Percentiles rank a stretch among this genome's conserved stretches.
Conservation (phyloP, 192 early-diverging fungal species). For the Diversispora epigaea region DNA sequence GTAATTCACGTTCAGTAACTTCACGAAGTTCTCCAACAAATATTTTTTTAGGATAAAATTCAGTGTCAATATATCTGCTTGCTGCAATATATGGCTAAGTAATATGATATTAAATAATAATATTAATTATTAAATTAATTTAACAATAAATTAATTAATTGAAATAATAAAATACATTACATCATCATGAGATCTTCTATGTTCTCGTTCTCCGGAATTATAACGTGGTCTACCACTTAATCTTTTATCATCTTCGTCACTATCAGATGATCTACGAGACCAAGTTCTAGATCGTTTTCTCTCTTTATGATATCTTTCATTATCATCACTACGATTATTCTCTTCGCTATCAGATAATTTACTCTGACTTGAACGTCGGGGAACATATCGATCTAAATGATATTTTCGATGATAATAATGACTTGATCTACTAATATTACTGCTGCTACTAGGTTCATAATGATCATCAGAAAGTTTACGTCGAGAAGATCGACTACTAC, state of each 20-base stretch:
- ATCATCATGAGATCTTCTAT: neutral
- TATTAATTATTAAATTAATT: neutral
- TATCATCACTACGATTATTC: neutral
- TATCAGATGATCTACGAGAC: conserved; percentile 21
- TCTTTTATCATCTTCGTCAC: neutral
- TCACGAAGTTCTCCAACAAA: conserved; percentile 43
- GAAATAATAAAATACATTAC: neutral
- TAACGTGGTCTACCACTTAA: neutral
- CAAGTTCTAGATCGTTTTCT: conserved; percentile 9
- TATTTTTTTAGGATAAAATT: conserved; percentile 44
- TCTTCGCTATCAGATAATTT: neutral
- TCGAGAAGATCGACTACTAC: conserved; percentile 19
- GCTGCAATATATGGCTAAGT: conserved; percentile 39
- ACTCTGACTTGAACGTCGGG: conserved; percentile 5
- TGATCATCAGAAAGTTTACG: conserved; percentile 17
- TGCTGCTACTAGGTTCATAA: neutral
- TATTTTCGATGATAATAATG: neutral
- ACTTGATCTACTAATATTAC: conserved; percentile 4
- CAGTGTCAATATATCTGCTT: conserved; percentile 43
- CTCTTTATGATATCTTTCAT: neutral
- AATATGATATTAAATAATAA: too few relatives aligned
- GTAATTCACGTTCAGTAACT: conserved; percentile 34
- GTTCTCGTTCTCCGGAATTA: conserved; percentile 1
- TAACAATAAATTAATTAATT: neutral
- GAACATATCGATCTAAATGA: conserved; percentile 26